These are phyloP conservation scores for Xylariaceae sp. DNA, from an alignment of 2,329 filamentous ascomycete genomes.

Conservation along the genomic window DNA sequence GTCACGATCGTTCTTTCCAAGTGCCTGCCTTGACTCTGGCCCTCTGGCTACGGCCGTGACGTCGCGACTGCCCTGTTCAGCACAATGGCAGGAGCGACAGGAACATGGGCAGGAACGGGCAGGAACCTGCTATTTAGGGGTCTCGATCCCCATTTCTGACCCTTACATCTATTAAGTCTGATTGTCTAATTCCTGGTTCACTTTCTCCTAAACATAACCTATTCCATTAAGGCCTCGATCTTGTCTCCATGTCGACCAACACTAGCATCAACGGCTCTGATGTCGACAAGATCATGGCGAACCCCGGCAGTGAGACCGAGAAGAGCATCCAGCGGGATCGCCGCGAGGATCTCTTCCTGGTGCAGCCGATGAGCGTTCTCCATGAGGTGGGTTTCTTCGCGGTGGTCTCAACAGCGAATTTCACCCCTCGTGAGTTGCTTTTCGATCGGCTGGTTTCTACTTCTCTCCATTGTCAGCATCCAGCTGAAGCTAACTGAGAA, in stretches of 20 bases:
- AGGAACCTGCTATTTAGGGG: conserved; percentile 8
- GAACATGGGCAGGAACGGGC: neutral
- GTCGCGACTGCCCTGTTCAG: conserved; percentile 3
- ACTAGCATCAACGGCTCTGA: conserved; percentile 1
- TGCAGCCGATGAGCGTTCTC: conserved; percentile 25
- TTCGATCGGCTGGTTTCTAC: neutral
- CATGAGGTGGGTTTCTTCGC: conserved; percentile 29
- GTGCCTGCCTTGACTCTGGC: conserved; percentile 3
- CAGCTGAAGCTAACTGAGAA: conserved; percentile 8
- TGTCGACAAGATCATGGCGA: conserved; percentile 18
- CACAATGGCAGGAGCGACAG: conserved; percentile 11
- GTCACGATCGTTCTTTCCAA: conserved; percentile 8
- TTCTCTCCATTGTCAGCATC: no score
- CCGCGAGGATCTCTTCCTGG: conserved; percentile 27
- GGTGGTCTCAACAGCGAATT: conserved; percentile 30
- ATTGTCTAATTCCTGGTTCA: neutral
- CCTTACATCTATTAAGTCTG: neutral
- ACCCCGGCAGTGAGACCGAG: conserved; percentile 23
- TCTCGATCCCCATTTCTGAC: neutral
- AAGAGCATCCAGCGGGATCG: conserved; percentile 16
- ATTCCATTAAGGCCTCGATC: neutral
- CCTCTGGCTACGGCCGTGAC: conserved; percentile 20
- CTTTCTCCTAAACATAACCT: neutral
- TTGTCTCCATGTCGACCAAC: neutral
- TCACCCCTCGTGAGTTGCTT: conserved; percentile 28